Percentiles rank a stretch among this genome's conserved stretches.
These are phyloP conservation scores for Metschnikowia drakensbergensis DNA, from an alignment of 805 yeast genomes.

Conservation along the genomic window DNA sequence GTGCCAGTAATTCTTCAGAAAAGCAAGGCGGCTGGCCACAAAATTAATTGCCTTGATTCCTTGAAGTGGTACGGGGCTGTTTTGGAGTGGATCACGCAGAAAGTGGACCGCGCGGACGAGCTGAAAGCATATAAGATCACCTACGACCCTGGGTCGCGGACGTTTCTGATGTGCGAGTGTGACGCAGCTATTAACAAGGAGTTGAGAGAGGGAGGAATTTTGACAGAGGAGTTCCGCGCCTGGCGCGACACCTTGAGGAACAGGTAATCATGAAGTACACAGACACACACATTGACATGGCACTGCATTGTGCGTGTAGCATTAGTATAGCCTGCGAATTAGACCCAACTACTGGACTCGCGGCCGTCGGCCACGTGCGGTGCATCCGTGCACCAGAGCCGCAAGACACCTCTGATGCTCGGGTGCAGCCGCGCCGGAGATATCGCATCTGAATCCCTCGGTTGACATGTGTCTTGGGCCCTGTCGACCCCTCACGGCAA, in stretches of 20 bases:
- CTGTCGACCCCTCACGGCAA: not conserved
- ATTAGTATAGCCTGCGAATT: no score
- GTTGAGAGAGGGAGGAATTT: constrained; percentile 20
- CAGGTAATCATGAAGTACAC: not conserved
- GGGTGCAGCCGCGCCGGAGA: not conserved
- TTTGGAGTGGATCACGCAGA: constrained; percentile 67
- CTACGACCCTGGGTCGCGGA: constrained; percentile 53
- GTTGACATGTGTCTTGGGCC: not conserved
- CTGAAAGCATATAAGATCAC: constrained; percentile 49
- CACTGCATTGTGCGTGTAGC: no score
- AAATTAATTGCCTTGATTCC: constrained; percentile 71
- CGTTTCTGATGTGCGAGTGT: constrained; percentile 50
- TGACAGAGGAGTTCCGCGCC: constrained; percentile 30
- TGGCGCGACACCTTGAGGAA: constrained; percentile 23
- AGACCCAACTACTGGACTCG: not conserved
- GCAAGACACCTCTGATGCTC: not conserved
- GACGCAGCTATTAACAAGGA: constrained; percentile 25
- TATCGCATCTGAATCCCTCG: constrained; percentile 1
- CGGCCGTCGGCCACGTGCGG: not conserved
- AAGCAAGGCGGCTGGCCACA: constrained; percentile 40
- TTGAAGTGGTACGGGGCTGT: constrained; percentile 84
- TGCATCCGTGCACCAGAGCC: not conserved
- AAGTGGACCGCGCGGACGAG: constrained; percentile 48
- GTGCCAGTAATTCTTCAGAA: constrained; percentile 67
- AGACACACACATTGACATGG: not conserved